These are phyloP conservation scores for Hypoxylon subgilvum DNA, from an alignment of 495 filamentous ascomycete genomes.

Conservation along the genomic window DNA sequence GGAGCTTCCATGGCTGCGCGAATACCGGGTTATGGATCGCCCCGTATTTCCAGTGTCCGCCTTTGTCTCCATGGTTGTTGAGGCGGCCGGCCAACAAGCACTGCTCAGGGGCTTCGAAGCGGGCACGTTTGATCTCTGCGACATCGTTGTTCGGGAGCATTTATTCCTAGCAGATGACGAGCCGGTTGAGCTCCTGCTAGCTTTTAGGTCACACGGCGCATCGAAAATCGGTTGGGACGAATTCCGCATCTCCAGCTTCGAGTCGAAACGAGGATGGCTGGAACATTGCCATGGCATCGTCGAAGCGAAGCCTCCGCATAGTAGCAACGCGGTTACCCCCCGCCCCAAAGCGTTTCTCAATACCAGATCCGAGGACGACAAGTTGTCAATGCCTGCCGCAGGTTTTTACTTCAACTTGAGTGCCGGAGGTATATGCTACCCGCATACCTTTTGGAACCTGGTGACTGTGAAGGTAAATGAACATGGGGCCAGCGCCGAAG, in stretches of 20 bases:
- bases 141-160: slow-evolving; percentile 42
- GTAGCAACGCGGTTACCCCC: not conserved
- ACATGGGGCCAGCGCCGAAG: slow-evolving; percentile 41
- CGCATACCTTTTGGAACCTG: slow-evolving; percentile 50
- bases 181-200: slow-evolving; percentile 47
- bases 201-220: slow-evolving; percentile 27
- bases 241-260: slow-evolving; percentile 36
- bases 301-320: slow-evolving; percentile 9
- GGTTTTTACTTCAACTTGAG: slow-evolving; percentile 32
- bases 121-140: slow-evolving; percentile 30
- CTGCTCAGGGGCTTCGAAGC: slow-evolving; percentile 28
- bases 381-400: slow-evolving; percentile 22
- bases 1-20: slow-evolving; percentile 59
- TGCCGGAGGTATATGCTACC: slow-evolving; percentile 41
- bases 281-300: slow-evolving; percentile 41
- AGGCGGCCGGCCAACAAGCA: slow-evolving; percentile 53
- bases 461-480: slow-evolving; percentile 42
- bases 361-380: not conserved
- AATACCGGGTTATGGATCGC: slow-evolving; percentile 53
- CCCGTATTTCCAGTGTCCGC: slow-evolving; percentile 63
- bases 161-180: slow-evolving; percentile 40
- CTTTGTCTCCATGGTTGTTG: slow-evolving; percentile 61
- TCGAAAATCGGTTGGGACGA: slow-evolving; percentile 27
- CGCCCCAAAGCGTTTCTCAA: slow-evolving; percentile 3
- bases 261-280: slow-evolving; percentile 32